Conservation (phyloP, 2,329 filamentous ascomycete species). For the Fusarium austroafricanum region DNA sequence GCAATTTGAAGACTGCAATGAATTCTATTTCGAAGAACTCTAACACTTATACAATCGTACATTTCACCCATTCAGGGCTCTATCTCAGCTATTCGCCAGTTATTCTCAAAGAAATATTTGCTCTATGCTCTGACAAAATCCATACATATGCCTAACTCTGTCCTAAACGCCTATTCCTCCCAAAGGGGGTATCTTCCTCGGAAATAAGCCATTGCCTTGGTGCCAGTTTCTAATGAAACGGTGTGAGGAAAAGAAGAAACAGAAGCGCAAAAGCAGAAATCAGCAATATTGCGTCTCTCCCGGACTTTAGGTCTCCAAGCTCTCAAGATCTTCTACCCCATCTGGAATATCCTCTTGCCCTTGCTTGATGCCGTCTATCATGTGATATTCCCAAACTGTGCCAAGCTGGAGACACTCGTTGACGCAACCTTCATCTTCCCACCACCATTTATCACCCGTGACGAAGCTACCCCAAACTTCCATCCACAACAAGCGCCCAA, state of each 20-base stretch:
- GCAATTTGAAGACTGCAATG: too few relatives aligned
- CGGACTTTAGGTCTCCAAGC: neutral
- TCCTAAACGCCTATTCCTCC: neutral
- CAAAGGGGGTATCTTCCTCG: neutral
- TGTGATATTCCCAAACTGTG: constrained; percentile 69
- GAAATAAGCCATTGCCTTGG: neutral
- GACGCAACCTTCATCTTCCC: constrained; percentile 67
- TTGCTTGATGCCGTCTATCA: constrained; percentile 67
- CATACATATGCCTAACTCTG: neutral
- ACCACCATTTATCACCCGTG: constrained; percentile 67
- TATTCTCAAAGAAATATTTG: neutral
- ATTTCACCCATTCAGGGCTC: neutral
- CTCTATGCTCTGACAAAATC: neutral
- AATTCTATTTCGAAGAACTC: accelerated
- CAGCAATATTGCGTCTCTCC: constrained; percentile 3
- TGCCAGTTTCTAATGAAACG: neutral
- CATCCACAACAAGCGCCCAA: constrained; percentile 69
- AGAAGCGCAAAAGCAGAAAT: neutral
- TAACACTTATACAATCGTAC: neutral
- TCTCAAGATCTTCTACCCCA: constrained; percentile 2
- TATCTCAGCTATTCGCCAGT: neutral
- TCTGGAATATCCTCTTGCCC: constrained; percentile 37
- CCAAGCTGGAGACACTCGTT: constrained; percentile 65
- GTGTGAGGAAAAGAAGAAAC: neutral
- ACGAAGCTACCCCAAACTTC: constrained; percentile 69